phyloP scores from a whole-genome alignment of 257 asterid species.

The Verbena officinalis region DNA sequence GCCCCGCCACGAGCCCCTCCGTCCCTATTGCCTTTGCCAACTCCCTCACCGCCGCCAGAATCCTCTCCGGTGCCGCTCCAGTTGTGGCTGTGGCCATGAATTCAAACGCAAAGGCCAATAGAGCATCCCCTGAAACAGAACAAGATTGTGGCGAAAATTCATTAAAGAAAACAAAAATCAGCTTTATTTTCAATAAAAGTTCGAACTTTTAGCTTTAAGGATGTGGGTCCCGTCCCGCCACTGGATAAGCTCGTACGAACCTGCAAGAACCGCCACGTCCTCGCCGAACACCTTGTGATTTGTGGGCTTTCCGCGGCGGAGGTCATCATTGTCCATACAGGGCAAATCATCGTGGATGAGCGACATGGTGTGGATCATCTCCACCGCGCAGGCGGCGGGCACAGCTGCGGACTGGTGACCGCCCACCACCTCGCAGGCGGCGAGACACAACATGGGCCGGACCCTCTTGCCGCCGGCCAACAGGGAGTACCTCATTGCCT shows the following conservation, averaged over 20 bases:
- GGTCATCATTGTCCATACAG: slow-evolving; percentile 78
- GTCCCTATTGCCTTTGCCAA: slow-evolving; percentile 68
- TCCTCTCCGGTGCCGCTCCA: slow-evolving; percentile 33
- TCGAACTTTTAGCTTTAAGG: too few species aligned
- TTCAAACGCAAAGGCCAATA: slow-evolving; percentile 64
- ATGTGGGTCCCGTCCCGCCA: too few species aligned
- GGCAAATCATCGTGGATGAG: slow-evolving; percentile 79
- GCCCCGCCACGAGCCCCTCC: slow-evolving; percentile 84
- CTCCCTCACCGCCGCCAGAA: slow-evolving; percentile 42
- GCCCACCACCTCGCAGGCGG: slow-evolving; percentile 81
- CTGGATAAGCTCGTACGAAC: slow-evolving; percentile 14
- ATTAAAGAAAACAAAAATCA: too few species aligned
- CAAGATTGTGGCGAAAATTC: too few species aligned
- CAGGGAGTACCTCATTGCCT: slow-evolving; percentile 76
- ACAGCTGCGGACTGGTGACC: slow-evolving; percentile 55
- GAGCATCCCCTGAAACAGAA: slow-evolving; percentile 47
- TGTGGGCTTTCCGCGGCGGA: slow-evolving; percentile 81
- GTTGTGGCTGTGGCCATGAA: slow-evolving; percentile 33
- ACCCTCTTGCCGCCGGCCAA: slow-evolving; percentile 77
- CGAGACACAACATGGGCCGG: slow-evolving; percentile 76
- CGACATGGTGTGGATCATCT: slow-evolving; percentile 85
- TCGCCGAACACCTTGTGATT: slow-evolving; percentile 74
- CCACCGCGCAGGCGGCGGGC: slow-evolving; percentile 87
- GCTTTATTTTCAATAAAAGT: too few species aligned
- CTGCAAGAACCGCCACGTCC: slow-evolving; percentile 77